These are phyloP conservation scores for Curvularia lunata DNA, from an alignment of 2,329 filamentous ascomycete genomes.

Conservation along the genomic window DNA sequence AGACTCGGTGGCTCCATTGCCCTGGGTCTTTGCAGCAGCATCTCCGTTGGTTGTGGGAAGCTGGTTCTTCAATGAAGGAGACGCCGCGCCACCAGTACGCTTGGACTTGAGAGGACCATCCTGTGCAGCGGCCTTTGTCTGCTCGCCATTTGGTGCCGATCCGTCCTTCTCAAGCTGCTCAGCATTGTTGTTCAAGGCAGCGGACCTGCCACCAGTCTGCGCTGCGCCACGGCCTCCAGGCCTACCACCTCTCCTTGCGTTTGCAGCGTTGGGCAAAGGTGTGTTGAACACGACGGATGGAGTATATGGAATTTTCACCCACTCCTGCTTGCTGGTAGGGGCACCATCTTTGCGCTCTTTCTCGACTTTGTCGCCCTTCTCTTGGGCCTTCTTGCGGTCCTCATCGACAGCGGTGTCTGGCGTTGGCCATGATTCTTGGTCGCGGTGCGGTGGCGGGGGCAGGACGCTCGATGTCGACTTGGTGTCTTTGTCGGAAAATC, in stretches of 20 bases:
- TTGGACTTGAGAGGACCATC: constrained; percentile 46
- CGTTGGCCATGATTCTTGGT: constrained; percentile 87
- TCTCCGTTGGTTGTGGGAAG: constrained; percentile 31
- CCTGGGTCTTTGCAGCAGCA: constrained; percentile 29
- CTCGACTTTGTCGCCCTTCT: constrained; percentile 72
- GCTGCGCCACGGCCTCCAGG: constrained; percentile 62
- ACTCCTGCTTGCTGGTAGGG: constrained; percentile 72
- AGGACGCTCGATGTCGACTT: constrained; percentile 36
- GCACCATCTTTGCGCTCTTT: constrained; percentile 63
- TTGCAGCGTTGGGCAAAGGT: constrained; percentile 64
- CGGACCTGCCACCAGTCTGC: constrained; percentile 60
- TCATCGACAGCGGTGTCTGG: constrained; percentile 80
- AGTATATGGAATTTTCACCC: constrained; percentile 82
- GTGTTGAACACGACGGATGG: constrained; percentile 88
- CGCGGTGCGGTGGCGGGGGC: constrained; percentile 71
- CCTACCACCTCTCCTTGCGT: constrained; percentile 49
- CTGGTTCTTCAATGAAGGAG: constrained; percentile 40
- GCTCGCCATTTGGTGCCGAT: constrained; percentile 40
- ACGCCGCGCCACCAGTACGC: constrained; percentile 45
- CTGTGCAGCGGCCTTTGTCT: constrained; percentile 35
- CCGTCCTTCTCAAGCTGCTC: constrained; percentile 48
- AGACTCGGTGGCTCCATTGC: constrained; percentile 26
- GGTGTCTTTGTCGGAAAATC: constrained; percentile 37
- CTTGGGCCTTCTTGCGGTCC: constrained; percentile 72
- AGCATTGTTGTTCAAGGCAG: constrained; percentile 50